Base-by-base conservation (phyloP, 2,329 filamentous ascomycete species). In the Corinectria fuckeliana region DNA sequence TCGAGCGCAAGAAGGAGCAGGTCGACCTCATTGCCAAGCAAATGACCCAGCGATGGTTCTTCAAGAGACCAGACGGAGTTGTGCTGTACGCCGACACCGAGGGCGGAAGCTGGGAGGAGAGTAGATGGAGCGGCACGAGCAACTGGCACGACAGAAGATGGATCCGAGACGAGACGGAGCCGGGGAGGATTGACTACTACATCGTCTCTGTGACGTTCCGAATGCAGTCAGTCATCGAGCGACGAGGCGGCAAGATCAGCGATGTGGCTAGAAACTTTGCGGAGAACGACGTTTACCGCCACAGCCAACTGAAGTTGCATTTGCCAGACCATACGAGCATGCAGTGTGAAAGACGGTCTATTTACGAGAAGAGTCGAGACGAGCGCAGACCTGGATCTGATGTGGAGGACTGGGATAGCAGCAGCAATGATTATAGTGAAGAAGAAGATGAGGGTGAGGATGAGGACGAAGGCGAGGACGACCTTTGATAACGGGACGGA, bases 111-210 rank as follows among this genome's bases (percentile, higher is more conserved):
- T 69, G 67, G 4, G 57, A 72, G 16, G 67, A 73, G 2, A 77
- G 67, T 16, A 66, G 67, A 10, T 84, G 82, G 82, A 77, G 68
- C 1, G 82, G 82, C 0, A 74, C 74, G 11, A 79, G 80, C n/a
- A 75, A 73, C 1, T 78, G 81, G 74, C 65, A 75, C 5, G 49
- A 62, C 0, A 2, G 62, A 25, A 71, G 75, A 6, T 82, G 80
- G 77, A 9, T 74, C 1, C 73, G 79, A 1, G 81, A 84, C 60
- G 80, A 82, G 65, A 70, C 70, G 0, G 65, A 71, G 16, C 69
- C 72, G 0, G 73, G 74, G 4, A 67, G 66, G 14, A 71, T 84
- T 8, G 74, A 81, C 20, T 83, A 82, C 56, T 78, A 81, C 61
- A 68, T 83, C 30, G 71, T 72, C 3, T 72, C 76, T 0, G 70